Percentiles rank a stretch among this genome's conserved stretches.
These are phyloP conservation scores for Debaryomyces subglobosus DNA, from an alignment of 1,139 yeast species.

Conservation along the genomic window DNA sequence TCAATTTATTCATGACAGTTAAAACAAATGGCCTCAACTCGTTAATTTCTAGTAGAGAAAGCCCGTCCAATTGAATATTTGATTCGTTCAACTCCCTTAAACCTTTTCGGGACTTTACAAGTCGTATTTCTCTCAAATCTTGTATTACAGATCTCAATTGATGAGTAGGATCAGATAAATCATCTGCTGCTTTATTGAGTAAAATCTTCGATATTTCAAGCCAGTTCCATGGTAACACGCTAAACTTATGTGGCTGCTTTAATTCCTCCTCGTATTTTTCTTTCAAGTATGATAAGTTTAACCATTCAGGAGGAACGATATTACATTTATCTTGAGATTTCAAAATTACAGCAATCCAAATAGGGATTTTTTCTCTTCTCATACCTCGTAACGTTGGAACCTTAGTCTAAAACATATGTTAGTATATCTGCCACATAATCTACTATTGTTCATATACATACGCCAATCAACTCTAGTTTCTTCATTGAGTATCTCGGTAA, in stretches of 20 bases:
- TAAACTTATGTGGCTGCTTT: conserved; percentile 58
- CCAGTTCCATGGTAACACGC: conserved; percentile 86
- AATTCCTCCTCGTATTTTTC: conserved; percentile 71
- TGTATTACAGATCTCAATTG: conserved; percentile 70
- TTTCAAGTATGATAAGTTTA: conserved; percentile 58
- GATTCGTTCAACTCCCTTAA: conserved; percentile 77
- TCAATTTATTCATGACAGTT: conserved; percentile 76
- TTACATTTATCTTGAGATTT: conserved; percentile 86
- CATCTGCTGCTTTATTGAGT: conserved; percentile 72
- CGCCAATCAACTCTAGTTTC: conserved; percentile 64
- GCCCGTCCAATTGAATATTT: conserved; percentile 79
- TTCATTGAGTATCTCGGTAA: conserved; percentile 76
- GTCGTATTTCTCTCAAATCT: conserved; percentile 82
- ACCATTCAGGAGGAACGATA: conserved; percentile 87
- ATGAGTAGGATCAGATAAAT: conserved; percentile 67
- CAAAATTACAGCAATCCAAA: conserved; percentile 86
- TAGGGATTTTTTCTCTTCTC: conserved; percentile 71
- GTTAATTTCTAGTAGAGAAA: conserved; percentile 82
- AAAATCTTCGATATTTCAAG: conserved; percentile 73
- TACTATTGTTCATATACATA: conserved; percentile 27
- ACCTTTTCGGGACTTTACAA: conserved; percentile 81
- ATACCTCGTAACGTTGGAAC: conserved; percentile 65
- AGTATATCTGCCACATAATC: conserved; percentile 10
- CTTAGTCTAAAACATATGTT: conserved; percentile 32
- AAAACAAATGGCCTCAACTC: conserved; percentile 84